phyloP scores from a whole-genome alignment of 2,329 filamentous ascomycete species.

The Pseudogymnoascus sp. region DNA sequence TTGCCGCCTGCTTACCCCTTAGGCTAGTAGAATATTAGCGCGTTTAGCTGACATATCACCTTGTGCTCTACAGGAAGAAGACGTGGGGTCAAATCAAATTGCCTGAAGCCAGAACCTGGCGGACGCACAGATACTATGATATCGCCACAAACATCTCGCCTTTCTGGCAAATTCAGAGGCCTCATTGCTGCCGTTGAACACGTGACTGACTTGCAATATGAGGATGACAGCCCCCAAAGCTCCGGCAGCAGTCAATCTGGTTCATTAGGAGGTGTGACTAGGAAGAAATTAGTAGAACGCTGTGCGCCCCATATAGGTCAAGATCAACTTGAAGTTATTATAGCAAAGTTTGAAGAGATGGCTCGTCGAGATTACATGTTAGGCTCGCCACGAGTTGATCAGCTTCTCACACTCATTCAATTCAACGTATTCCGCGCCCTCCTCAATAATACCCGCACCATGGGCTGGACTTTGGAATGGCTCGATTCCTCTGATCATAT shows the following conservation, averaged over 20 bases:
- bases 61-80: slow-evolving; percentile 2
- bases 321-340: background rate
- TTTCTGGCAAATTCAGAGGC: background rate
- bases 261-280: background rate
- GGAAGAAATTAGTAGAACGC: background rate
- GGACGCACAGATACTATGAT: no score
- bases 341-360: background rate
- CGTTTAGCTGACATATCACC: no score
- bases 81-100: background rate
- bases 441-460: slow-evolving; percentile 11
- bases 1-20: no score
- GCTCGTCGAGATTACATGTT: slow-evolving; percentile 11
- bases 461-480: slow-evolving; percentile 11
- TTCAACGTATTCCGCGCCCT: slow-evolving; percentile 23
- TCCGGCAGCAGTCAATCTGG: no score
- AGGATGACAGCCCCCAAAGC: no score
- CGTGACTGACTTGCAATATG: background rate
- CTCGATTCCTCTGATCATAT: slow-evolving; percentile 5
- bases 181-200: background rate
- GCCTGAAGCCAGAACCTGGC: no score
- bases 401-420: slow-evolving; percentile 17
- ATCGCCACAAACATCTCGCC: no score
- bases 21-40: no score
- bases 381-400: slow-evolving; percentile 16
- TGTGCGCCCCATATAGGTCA: background rate